Percentiles rank a stretch among this genome's conserved stretches.
phyloP scores from a whole-genome alignment of 129 eudicot genomes.

The Kitagawia praeruptora region DNA sequence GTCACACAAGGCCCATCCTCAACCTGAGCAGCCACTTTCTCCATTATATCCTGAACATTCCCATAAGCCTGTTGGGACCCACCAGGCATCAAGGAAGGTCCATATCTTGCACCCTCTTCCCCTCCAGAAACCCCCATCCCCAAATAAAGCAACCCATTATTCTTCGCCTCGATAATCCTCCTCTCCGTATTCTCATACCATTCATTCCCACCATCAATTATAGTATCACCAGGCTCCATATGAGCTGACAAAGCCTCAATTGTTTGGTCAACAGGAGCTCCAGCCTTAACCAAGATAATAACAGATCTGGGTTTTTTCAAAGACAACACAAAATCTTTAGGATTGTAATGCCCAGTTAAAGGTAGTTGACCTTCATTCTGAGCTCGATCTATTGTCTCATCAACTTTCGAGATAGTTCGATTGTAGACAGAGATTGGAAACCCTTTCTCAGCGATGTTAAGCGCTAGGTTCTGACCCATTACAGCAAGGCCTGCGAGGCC shows the following conservation, averaged over 20 bases:
- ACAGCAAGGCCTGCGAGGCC: conserved; percentile 95
- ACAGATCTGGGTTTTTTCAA: conserved; percentile 73
- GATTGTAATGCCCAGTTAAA: conserved; percentile 57
- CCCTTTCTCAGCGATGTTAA: conserved; percentile 84
- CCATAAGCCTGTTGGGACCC: conserved; percentile 65
- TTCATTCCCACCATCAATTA: conserved; percentile 91
- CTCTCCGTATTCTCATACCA: conserved; percentile 93
- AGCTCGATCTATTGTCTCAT: conserved; percentile 81
- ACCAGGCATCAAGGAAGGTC: conserved; percentile 89
- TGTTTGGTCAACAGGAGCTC: conserved; percentile 87
- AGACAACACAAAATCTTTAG: conserved; percentile 73
- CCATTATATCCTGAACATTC: conserved; percentile 48
- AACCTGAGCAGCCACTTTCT: conserved; percentile 84
- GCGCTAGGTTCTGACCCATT: conserved; percentile 92
- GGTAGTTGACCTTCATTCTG: conserved; percentile 68
- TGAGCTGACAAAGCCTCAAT: conserved; percentile 56
- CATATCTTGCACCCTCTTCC: conserved; percentile 77
- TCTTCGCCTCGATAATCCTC: conserved; percentile 38
- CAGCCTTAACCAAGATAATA: conserved; percentile 85
- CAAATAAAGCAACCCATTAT: conserved; percentile 49
- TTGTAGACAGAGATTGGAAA: conserved; percentile 93
- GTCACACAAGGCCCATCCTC: conserved; percentile 96
- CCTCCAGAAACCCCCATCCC: conserved; percentile 99
- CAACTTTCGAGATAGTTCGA: conserved; percentile 67
- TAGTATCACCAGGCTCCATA: conserved; percentile 92